phyloP scores from a whole-genome alignment of 331 rosid genomes.

The Ulmus americana region DNA sequence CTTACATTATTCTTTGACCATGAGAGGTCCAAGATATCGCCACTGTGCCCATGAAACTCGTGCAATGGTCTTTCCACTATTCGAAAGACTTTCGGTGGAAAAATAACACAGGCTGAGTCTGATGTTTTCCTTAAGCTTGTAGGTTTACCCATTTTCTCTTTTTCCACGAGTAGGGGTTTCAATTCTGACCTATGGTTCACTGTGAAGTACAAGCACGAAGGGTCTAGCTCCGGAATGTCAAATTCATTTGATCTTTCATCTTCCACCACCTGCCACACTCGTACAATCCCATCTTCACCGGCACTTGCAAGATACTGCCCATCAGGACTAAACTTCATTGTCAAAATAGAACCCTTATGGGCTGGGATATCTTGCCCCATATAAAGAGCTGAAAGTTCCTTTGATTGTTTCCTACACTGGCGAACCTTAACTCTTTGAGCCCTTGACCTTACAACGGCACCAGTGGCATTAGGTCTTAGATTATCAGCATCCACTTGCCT shows the following conservation, averaged over 20 bases:
- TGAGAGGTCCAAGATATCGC: conserved; percentile 75
- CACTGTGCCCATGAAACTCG: conserved; percentile 73
- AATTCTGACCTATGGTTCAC: conserved; percentile 69
- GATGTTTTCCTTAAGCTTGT: conserved; percentile 52
- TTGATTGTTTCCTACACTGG: conserved; percentile 49
- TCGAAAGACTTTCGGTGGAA: conserved; percentile 75
- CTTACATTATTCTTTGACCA: conserved; percentile 96
- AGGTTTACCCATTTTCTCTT: conserved; percentile 53
- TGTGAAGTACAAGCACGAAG: conserved; percentile 80
- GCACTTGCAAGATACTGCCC: conserved; percentile 91
- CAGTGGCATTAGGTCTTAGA: conserved; percentile 15
- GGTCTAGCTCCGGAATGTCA: conserved; percentile 76
- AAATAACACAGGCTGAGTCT: conserved; percentile 81
- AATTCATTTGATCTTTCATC: conserved; percentile 69
- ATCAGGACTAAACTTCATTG: conserved; percentile 94
- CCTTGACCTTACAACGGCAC: conserved; percentile 32
- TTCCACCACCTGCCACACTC: conserved; percentile 86
- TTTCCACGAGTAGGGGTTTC: conserved; percentile 62
- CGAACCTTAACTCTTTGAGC: conserved; percentile 75
- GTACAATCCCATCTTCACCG: conserved; percentile 80
- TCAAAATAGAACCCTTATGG: conserved; percentile 71
- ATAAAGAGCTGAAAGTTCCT: conserved; percentile 85
- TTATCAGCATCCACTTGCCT: conserved; percentile 32
- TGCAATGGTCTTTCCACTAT: conserved; percentile 78
- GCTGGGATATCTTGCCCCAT: conserved; percentile 90